These are phyloP conservation scores for Apiospora phragmitis DNA, from an alignment of 2,329 filamentous ascomycete genomes.

Conservation along the genomic window DNA sequence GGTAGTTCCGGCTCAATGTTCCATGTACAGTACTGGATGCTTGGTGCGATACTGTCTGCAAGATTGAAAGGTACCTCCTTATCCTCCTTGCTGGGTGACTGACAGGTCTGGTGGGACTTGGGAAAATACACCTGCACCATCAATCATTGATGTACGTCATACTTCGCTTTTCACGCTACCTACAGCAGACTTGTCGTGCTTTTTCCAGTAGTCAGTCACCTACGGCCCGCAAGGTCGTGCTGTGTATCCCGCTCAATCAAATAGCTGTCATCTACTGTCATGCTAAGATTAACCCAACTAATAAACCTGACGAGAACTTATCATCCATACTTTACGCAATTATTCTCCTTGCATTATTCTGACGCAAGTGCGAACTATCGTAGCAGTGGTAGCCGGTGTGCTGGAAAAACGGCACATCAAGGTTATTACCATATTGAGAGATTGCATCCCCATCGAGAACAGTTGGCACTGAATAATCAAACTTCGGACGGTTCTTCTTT, in stretches of 20 bases:
- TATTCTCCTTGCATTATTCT: background rate
- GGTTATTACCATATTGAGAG: background rate
- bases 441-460: background rate
- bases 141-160: background rate
- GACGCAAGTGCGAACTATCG: background rate
- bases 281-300: background rate
- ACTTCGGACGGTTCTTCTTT: background rate
- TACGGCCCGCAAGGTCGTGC: background rate
- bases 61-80: background rate
- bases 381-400: background rate
- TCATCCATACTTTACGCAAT: background rate
- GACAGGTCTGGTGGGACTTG: background rate
- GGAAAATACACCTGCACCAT: background rate
- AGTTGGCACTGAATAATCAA: background rate
- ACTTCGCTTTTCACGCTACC: background rate
- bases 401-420: background rate
- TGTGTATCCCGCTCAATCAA: background rate
- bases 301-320: background rate
- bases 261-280: background rate
- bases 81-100: background rate
- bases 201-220: background rate
- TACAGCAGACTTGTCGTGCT: background rate
- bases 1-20: background rate
- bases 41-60: background rate
- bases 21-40: background rate